A percentile compares a stretch with the other conserved stretches of the same genome.
These are phyloP conservation scores for Cryptosporidium parvum DNA, from an alignment of 169 alveolate genomes.

Conservation along the genomic window DNA sequence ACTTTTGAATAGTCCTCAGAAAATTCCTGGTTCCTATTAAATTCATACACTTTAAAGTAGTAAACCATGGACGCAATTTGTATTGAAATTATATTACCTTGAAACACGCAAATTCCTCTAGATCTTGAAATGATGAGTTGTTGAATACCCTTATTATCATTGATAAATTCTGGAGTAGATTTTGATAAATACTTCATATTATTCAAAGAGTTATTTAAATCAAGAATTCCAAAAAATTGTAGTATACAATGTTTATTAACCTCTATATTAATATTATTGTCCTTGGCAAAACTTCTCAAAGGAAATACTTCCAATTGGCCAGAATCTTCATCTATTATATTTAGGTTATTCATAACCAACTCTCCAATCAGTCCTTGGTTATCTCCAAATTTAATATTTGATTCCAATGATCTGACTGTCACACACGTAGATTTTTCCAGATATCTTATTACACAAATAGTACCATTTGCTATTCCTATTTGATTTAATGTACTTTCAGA, in stretches of 20 bases:
- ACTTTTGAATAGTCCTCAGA: neutral
- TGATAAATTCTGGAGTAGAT: conserved; percentile 21
- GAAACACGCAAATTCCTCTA: conserved; percentile 45
- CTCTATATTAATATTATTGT: neutral
- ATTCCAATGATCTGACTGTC: conserved; percentile 10
- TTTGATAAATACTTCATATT: neutral
- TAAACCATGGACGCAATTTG: conserved; percentile 13
- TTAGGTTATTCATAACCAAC: conserved; percentile 16
- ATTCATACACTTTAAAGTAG: conserved; percentile 30
- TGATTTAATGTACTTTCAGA: conserved; percentile 29
- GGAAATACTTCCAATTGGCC: conserved; percentile 6
- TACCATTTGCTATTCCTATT: conserved; percentile 53
- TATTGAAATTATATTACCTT: conserved; percentile 51
- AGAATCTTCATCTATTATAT: neutral
- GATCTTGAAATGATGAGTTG: conserved; percentile 46
- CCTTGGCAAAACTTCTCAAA: conserved; percentile 14
- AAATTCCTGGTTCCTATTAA: conserved; percentile 18
- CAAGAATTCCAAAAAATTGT: conserved; percentile 11
- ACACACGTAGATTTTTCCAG: conserved; percentile 26
- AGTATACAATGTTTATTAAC: conserved; percentile 19
- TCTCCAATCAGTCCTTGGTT: conserved; percentile 31
- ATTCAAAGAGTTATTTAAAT: neutral
- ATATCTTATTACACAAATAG: conserved; percentile 23
- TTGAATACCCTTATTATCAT: conserved; percentile 15
- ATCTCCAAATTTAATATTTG: conserved; percentile 19